Conservation (phyloP, 2,329 filamentous ascomycete genomes). For the Lachnellula arida region DNA sequence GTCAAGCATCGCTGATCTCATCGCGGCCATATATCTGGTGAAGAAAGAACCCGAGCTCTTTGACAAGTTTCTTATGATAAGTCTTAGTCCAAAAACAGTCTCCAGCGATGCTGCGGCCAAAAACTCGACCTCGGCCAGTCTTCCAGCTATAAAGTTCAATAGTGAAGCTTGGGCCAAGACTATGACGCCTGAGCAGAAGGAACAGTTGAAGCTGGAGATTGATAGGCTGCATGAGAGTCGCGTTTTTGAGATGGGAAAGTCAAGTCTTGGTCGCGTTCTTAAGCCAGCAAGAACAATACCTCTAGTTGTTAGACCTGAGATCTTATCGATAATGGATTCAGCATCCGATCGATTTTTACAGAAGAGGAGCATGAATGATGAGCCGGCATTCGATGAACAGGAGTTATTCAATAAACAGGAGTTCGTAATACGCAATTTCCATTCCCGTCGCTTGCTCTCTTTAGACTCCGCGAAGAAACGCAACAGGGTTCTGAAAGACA, state of each 20-base stretch:
- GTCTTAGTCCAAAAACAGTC: constrained; percentile 37
- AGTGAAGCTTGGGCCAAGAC: constrained; percentile 85
- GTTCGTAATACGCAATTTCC: neutral
- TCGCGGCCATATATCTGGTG: neutral
- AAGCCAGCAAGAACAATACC: neutral
- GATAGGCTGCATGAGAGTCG: constrained; percentile 77
- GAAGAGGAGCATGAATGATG: neutral
- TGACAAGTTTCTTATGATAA: neutral
- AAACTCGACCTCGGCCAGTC: constrained; percentile 37
- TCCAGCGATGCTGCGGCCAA: neutral
- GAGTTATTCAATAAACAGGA: neutral
- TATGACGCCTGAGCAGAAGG: constrained; percentile 75
- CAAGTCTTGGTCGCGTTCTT: neutral
- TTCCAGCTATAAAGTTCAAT: constrained; percentile 59
- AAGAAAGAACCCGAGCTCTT: neutral
- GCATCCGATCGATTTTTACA: neutral
- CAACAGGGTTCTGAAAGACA: neutral
- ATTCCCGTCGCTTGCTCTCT: neutral
- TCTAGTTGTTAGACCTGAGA: neutral
- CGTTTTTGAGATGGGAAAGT: neutral
- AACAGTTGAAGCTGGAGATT: constrained; percentile 82
- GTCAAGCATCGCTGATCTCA: neutral
- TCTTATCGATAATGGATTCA: neutral
- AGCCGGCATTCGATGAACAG: neutral
- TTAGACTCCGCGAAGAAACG: neutral